Conservation (phyloP, 768 basidiomycete species). For the Glaciozyma antarctica region DNA sequence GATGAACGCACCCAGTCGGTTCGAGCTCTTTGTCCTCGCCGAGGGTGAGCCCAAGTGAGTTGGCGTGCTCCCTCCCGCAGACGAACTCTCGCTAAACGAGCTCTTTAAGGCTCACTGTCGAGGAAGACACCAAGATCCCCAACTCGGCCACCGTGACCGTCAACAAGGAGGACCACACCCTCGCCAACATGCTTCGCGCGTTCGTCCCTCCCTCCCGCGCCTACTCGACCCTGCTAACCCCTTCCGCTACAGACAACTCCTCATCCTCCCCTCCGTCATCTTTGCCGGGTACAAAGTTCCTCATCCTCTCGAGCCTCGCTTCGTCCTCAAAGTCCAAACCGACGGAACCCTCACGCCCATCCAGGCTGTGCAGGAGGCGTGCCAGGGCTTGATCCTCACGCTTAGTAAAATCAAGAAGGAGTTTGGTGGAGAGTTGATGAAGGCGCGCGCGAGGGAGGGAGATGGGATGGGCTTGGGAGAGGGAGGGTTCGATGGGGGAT, state of each 20-base stretch:
- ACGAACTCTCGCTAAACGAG: not conserved
- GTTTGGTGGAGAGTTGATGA: constrained; percentile 40
- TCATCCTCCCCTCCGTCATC: constrained; percentile 73
- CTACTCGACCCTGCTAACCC: not conserved
- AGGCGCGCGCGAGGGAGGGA: constrained; percentile 11
- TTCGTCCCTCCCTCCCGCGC: constrained; percentile 42
- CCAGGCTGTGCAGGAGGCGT: constrained; percentile 66
- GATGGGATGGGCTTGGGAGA: not conserved
- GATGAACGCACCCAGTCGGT: constrained; percentile 89
- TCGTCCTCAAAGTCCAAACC: constrained; percentile 90
- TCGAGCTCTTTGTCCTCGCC: constrained; percentile 80
- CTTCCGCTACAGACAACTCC: constrained; percentile 65
- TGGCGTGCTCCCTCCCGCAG: not conserved
- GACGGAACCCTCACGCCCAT: constrained; percentile 77
- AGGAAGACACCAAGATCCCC: constrained; percentile 93
- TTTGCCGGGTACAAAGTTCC: constrained; percentile 98
- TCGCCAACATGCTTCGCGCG: constrained; percentile 95
- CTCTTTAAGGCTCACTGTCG: constrained; percentile 52
- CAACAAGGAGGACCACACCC: constrained; percentile 92
- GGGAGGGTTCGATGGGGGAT: not conserved
- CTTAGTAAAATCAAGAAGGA: constrained; percentile 40
- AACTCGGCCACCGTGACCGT: constrained; percentile 93
- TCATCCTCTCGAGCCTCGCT: constrained; percentile 88
- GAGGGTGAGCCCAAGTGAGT: constrained; percentile 91
- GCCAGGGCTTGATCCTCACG: constrained; percentile 65